Conservation (phyloP, 345 rosid species). For the Eucalyptus camaldulensis region DNA sequence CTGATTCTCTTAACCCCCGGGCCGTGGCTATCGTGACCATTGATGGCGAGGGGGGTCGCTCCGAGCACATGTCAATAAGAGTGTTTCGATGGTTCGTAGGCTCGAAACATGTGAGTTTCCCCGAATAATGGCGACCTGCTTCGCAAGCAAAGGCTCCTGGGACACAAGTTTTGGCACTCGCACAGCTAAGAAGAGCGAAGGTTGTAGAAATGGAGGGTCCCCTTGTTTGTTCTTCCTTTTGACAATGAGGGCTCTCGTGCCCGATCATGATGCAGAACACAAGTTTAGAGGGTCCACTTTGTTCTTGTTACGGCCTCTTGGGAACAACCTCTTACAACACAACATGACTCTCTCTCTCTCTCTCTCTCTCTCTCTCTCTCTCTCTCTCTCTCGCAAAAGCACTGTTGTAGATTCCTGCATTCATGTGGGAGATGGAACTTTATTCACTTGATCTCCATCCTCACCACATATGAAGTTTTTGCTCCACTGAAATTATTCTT, state of each 20-base stretch:
- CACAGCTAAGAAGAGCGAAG: neutral
- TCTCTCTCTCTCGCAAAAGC: neutral
- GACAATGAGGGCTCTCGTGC: neutral
- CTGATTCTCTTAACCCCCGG: neutral
- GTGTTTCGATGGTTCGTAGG: neutral
- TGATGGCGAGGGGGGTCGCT: neutral
- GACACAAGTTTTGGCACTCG: neutral
- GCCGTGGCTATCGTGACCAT: neutral
- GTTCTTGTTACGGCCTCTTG: neutral
- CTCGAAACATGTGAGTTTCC: neutral
- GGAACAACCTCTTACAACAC: neutral
- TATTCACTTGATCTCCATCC: neutral
- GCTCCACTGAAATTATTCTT: neutral
- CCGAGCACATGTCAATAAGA: neutral
- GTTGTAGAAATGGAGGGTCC: neutral
- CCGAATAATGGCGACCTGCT: neutral
- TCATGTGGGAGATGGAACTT: neutral
- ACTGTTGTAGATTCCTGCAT: neutral
- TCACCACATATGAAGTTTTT: neutral
- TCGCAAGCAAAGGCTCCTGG: neutral
- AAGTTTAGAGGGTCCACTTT: neutral
- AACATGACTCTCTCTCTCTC: neutral
- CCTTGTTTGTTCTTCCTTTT: neutral
- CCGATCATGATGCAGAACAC: neutral
- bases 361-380: neutral